These are phyloP conservation scores for Trichoderma lentiforme DNA, from an alignment of 2,329 filamentous ascomycete genomes.

Conservation along the genomic window DNA sequence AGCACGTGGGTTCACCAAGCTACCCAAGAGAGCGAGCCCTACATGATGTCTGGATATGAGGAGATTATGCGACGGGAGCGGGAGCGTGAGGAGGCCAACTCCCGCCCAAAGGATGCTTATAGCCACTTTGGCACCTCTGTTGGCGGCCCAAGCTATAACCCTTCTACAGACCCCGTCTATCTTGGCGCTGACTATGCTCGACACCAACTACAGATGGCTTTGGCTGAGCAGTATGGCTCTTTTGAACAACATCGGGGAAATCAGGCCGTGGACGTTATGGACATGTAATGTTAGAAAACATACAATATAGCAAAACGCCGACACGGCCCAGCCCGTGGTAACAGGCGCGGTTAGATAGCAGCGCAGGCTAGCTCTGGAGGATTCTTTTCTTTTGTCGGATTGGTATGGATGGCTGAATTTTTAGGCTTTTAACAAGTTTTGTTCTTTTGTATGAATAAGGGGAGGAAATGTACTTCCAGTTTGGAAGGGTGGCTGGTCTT, in stretches of 20 bases:
- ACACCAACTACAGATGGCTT: constrained; percentile 52
- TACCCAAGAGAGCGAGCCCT: constrained; percentile 64
- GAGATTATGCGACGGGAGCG: constrained; percentile 63
- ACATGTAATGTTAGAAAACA: constrained; percentile 35
- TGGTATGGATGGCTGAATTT: not conserved
- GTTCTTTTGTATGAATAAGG: not conserved
- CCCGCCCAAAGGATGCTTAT: constrained; percentile 40
- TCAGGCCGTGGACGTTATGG: constrained; percentile 49
- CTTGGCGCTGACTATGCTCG: constrained; percentile 43
- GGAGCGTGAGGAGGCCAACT: constrained; percentile 40
- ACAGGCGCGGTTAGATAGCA: constrained; percentile 9
- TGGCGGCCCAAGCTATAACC: constrained; percentile 45
- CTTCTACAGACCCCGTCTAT: constrained; percentile 69
- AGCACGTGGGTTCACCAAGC: constrained; percentile 48
- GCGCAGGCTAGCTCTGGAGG: not conserved
- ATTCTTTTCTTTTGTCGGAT: not conserved
- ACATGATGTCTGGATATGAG: constrained; percentile 81
- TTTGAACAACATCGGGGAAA: constrained; percentile 48
- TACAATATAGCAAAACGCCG: constrained; percentile 19
- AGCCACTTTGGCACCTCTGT: constrained; percentile 42
- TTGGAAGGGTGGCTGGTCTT: not conserved
- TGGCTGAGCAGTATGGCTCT: constrained; percentile 68
- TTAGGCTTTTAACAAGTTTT: not conserved
- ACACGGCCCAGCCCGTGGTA: not conserved
- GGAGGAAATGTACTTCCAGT: not conserved